These are phyloP conservation scores for Sonneratia caseolaris DNA, from an alignment of 345 rosid species.

Conservation along the genomic window DNA sequence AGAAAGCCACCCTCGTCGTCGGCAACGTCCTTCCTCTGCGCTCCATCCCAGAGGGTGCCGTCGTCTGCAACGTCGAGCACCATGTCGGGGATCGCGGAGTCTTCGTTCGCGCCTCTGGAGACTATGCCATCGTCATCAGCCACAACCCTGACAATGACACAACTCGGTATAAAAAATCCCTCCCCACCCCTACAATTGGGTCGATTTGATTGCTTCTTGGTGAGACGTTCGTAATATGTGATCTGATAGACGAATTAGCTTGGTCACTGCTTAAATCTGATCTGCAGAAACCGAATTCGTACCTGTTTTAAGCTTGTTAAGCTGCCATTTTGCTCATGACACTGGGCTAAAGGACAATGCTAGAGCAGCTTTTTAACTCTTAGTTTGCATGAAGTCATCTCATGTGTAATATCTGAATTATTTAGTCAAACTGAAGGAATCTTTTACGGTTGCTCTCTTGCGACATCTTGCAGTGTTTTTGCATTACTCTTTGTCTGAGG, in stretches of 20 bases:
- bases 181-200: neutral
- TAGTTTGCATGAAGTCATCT: too few species aligned
- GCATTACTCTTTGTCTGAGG: neutral
- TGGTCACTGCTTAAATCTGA: too few species aligned
- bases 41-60: conserved; percentile 43
- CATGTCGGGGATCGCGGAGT: conserved; percentile 44
- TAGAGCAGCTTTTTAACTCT: too few species aligned
- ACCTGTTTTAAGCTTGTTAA: neutral
- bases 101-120: conserved; percentile 32
- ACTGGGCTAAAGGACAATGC: too few species aligned
- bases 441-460: neutral
- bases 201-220: neutral
- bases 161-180: conserved; percentile 17
- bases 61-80: conserved; percentile 41
- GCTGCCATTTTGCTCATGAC: neutral
- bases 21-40: conserved; percentile 47
- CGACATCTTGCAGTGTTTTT: neutral
- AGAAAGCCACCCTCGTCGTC: conserved; percentile 45
- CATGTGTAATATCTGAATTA: too few species aligned
- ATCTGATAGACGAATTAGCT: neutral
- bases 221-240: neutral
- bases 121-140: conserved; percentile 38
- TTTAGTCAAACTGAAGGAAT: neutral
- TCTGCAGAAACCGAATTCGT: neutral
- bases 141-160: conserved; percentile 47